Evolutionary conservation across 352 stramenopile genomes (phyloP).

Genomic region (Phytopythium sindhum): DNA sequence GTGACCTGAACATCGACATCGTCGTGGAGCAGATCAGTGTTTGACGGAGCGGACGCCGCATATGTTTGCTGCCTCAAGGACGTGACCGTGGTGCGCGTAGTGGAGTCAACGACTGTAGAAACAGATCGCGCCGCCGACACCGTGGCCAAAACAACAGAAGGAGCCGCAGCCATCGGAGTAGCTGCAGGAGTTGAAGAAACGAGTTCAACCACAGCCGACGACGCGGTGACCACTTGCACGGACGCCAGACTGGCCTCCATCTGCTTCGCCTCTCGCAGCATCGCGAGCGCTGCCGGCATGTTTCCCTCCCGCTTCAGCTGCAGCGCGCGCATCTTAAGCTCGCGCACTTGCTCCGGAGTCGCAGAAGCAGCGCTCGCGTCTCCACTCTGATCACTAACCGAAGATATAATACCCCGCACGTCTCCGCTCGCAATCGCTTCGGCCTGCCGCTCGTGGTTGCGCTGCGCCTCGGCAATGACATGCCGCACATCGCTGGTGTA

Average conservation of each 20-base stretch:
- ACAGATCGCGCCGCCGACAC: neutral
- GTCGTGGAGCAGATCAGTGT: neutral
- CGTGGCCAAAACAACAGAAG: neutral
- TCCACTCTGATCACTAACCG: too few species aligned
- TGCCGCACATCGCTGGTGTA: conserved; percentile 33
- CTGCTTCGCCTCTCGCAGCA: conserved; percentile 58
- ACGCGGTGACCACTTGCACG: neutral
- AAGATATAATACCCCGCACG: neutral
- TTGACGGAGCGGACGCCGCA: neutral
- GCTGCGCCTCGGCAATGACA: conserved; percentile 25
- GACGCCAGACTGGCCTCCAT: conserved; percentile 30
- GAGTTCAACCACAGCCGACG: neutral
- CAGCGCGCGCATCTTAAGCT: conserved; percentile 53
- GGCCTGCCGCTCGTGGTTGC: conserved; percentile 20
- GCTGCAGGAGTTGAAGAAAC: neutral
- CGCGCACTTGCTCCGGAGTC: conserved; percentile 21
- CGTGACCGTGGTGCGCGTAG: neutral
- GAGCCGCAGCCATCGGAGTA: neutral
- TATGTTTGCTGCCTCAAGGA: neutral
- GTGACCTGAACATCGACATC: conserved; percentile 56
- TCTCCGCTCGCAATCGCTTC: conserved; percentile 12
- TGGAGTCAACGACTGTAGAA: neutral
- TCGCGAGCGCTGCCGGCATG: conserved; percentile 45
- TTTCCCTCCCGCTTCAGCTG: conserved; percentile 52
- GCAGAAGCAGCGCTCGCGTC: neutral